These are phyloP conservation scores for Phytophthora vignae DNA, from an alignment of 352 stramenopile genomes.

Conservation along the genomic window DNA sequence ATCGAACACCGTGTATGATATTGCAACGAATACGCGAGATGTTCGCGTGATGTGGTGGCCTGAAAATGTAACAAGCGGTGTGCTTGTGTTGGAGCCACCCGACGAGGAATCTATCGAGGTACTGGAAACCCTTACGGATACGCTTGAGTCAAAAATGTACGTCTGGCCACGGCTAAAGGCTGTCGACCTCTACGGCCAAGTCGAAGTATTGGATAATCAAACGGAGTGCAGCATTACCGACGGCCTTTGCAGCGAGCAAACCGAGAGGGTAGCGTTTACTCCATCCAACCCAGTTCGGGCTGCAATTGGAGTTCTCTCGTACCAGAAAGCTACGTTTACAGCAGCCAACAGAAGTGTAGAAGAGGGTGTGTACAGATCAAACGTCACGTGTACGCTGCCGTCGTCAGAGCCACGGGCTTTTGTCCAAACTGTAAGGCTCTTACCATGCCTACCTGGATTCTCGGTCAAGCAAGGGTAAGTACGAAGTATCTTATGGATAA, in stretches of 20 bases:
- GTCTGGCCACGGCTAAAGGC: constrained; percentile 70
- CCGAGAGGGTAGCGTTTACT: constrained; percentile 38
- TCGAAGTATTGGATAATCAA: constrained; percentile 64
- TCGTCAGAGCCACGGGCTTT: constrained; percentile 45
- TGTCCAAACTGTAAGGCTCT: constrained; percentile 36
- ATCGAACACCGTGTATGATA: constrained; percentile 62
- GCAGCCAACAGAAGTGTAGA: constrained; percentile 31
- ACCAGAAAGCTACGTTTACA: constrained; percentile 44
- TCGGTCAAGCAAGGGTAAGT: constrained; percentile 51
- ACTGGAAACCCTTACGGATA: constrained; percentile 38
- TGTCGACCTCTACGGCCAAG: constrained; percentile 66
- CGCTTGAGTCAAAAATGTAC: constrained; percentile 26
- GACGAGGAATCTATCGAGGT: constrained; percentile 62
- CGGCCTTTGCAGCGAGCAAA: constrained; percentile 14
- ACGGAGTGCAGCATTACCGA: constrained; percentile 52
- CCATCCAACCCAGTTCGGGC: constrained; percentile 40
- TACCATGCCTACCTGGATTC: constrained; percentile 56
- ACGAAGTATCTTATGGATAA: not conserved
- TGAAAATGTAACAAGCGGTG: constrained; percentile 47
- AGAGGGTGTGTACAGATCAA: constrained; percentile 40
- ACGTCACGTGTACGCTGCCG: constrained; percentile 55
- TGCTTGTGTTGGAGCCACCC: constrained; percentile 44
- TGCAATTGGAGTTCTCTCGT: constrained; percentile 48
- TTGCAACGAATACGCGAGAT: constrained; percentile 66
- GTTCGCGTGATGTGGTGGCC: constrained; percentile 73